Conservation (phyloP, 108 stramenopile genomes). For the Discostella pseudostelligera region DNA sequence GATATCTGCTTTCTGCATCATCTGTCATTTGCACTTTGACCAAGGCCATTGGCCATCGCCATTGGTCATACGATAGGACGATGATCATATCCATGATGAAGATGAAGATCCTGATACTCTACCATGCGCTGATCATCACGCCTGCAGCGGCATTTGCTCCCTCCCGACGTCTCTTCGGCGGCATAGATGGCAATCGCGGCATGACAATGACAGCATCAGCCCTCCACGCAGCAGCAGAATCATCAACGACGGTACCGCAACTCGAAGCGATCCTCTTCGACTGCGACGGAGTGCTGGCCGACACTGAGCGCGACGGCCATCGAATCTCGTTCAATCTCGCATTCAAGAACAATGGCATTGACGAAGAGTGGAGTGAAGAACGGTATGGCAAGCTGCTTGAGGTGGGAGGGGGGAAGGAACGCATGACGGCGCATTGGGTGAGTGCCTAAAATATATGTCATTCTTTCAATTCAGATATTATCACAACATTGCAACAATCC, state of each 20-base stretch:
- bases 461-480: background rate
- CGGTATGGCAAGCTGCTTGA: conserved; percentile 87
- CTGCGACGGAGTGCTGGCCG: conserved; percentile 94
- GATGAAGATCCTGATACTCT: background rate
- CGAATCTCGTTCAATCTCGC: conserved; percentile 87
- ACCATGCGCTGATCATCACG: background rate
- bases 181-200: background rate
- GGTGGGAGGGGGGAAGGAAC: conserved; percentile 91
- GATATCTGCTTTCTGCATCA: no score
- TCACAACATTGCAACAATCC: no score
- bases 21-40: no score
- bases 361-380: conserved; percentile 83
- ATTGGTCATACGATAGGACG: background rate
- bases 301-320: conserved; percentile 93
- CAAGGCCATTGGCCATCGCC: no score
- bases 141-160: conserved; percentile 8
- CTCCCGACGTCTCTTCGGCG: background rate
- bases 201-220: background rate
- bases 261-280: conserved; percentile 84
- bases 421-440: conserved; percentile 93
- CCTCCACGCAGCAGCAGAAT: background rate
- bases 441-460: background rate
- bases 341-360: conserved; percentile 70
- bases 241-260: background rate
- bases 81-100: background rate